These are phyloP conservation scores for Juncus inflexus DNA, from an alignment of 176 grass and related monocot genomes.

Conservation along the genomic window DNA sequence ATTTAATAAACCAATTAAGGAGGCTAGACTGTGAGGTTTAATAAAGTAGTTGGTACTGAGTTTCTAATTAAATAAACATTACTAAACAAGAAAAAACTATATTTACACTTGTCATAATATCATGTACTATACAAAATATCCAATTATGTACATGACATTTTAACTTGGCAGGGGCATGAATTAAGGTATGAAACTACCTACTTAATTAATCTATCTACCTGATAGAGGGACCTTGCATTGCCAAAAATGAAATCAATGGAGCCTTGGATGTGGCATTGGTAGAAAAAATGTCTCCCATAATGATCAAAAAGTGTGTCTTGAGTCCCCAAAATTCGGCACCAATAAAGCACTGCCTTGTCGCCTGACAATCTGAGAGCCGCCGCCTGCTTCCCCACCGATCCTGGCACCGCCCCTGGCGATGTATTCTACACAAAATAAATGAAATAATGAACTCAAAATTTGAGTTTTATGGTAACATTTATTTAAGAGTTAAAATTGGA, in stretches of 20 bases:
- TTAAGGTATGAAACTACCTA: conserved; percentile 2
- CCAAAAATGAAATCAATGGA: conserved; percentile 99
- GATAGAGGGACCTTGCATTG: conserved; percentile 72
- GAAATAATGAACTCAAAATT: too few species aligned
- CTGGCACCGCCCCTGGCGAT: conserved; percentile 51
- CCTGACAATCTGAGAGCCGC: conserved; percentile 90
- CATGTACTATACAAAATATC: too few species aligned
- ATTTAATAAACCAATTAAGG: too few species aligned
- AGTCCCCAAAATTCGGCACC: conserved; percentile 70
- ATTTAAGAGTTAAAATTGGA: too few species aligned
- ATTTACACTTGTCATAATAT: too few species aligned
- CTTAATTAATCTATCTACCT: conserved; percentile 35
- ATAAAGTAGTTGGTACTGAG: too few species aligned
- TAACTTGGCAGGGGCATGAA: too few species aligned
- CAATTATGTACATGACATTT: too few species aligned
- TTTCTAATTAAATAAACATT: too few species aligned
- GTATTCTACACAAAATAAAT: conserved; percentile 51
- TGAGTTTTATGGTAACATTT: too few species aligned
- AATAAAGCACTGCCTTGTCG: conserved; percentile 80
- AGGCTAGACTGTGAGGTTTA: too few species aligned
- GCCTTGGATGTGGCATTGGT: conserved; percentile 82
- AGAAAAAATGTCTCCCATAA: conserved; percentile 72
- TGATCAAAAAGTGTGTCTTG: conserved; percentile 98
- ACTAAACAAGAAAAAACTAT: too few species aligned
- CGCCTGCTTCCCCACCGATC: conserved; percentile 72